Evolutionary conservation across 345 rosid genomes (phyloP).

Genomic region (Murraya paniculata): DNA sequence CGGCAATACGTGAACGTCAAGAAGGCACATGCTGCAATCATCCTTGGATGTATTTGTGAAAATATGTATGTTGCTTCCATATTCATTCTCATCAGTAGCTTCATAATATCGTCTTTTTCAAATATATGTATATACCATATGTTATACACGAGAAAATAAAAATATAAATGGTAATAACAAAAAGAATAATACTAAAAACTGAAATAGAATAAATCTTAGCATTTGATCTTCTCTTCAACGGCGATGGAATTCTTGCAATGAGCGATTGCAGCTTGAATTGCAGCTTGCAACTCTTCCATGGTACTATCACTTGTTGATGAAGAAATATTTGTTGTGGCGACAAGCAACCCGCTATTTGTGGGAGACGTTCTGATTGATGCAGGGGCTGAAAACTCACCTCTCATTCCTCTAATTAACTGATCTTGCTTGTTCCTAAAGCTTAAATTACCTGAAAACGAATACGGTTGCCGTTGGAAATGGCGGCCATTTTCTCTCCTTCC

Average conservation of each 20-base stretch:
- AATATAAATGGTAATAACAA: neutral
- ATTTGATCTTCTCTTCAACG: conserved; percentile 35
- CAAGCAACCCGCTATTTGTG: conserved; percentile 68
- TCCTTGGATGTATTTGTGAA: neutral
- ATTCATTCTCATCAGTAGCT: neutral
- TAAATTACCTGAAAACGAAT: conserved; percentile 52
- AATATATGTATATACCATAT: neutral
- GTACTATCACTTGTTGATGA: conserved; percentile 67
- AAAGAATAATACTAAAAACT: neutral
- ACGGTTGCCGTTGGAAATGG: conserved; percentile 37
- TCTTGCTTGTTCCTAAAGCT: conserved; percentile 36
- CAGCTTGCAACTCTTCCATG: conserved; percentile 94
- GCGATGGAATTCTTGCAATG: conserved; percentile 93
- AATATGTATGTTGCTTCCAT: neutral
- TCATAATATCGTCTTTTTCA: conserved; percentile 2
- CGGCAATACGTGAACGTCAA: neutral
- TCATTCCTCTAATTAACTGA: conserved; percentile 35
- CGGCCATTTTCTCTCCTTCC: conserved; percentile 43
- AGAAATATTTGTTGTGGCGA: conserved; percentile 40
- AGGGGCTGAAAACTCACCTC: conserved; percentile 78
- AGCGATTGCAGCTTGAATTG: conserved; percentile 96
- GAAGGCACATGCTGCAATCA: neutral
- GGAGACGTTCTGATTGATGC: conserved; percentile 92
- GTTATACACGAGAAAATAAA: conserved; percentile 4
- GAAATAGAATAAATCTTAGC: conserved; percentile 1